Base-by-base conservation (phyloP, 1,284 basidiomycete species). In the Leccinum solheimii region DNA sequence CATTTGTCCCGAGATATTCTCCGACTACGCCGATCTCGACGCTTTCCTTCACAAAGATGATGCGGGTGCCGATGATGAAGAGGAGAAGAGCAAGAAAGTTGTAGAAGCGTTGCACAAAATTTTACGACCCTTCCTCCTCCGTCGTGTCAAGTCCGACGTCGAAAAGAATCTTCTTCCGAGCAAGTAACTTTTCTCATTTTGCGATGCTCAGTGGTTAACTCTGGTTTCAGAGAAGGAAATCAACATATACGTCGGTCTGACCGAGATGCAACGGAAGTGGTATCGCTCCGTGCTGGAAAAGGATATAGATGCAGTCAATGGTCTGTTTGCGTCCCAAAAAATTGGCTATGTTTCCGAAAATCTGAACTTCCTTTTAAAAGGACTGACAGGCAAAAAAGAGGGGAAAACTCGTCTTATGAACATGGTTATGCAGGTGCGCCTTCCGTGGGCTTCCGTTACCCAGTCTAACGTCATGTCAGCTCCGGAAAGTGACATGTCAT, bases 191-290 rank as follows among this genome's bases (percentile, higher is more conserved):
- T 36, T 45, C 26, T 48, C 43, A 21, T 0, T 1, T 34, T 3
- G 3, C 2, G 40, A 5, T 8, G 57, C 48, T 51, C 27, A 13
- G 21, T 62, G 32, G 61, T 52, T 53, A 10, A 43, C 30, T 48
- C 32, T 38, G 26, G 57, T 23, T 63, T 59, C 68, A 93, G 91
- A 99, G 80, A 99, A 99, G 82, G 97, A 99, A 74, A 95, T 99
- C 77, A 99, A 99, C 74, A 94, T 99, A 60, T 99, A 99, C 67
- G 93, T 99, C 62, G 97, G 97, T 59, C 85, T 99, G 67, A 94
- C 95, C 2, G 96, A 98, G 36, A 97, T 99, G 95, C 97, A 99
- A 76, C 83, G 95, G 52, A 98, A 95, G 75, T 99, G 97, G 97
- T 97, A 97, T 76, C 88, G 93, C 48, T 94, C 91, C 40, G 92